Evolutionary conservation across 2,329 filamentous ascomycete genomes (phyloP), one percentile per base, ranked within the genome.

Genomic region (Venturia oleaginea): DNA sequence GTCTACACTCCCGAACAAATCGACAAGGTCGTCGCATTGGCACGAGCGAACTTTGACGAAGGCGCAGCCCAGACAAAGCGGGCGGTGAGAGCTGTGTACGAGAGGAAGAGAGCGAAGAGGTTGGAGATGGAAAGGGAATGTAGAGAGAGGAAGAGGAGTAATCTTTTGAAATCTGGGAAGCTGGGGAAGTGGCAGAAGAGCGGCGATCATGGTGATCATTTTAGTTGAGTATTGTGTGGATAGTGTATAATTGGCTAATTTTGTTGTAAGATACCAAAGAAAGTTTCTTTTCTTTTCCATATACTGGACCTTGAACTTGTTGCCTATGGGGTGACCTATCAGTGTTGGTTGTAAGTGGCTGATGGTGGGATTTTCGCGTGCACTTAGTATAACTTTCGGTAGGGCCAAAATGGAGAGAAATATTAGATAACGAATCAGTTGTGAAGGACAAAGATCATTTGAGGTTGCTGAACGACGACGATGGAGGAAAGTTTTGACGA

Each of bases 1-100:
- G 87, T 97, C 37, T 99, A 97, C 75, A 95, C 90, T 1, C 88
- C 92, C 0, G 87, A 94, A 65, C 88, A 99, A 74, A 86, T 99
- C 62, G 92, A 97, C 69, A 84, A 85, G 32, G 91, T 96, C 0
- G 88, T 96, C 2, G 81, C 83, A 5, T 82, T 99, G 34, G 92
- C 94, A 0, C 83, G 86, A 64, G 91, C 91, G 13, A 99, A 99
- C 75, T 99, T 91, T 69, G 81, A 84, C 6, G 91, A 96, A 73
- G 92, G 93, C 0, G 84, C 84, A 61, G 89, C 90, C 65, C 86
- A 90, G 75, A 90, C 94, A 24, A 86, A 85, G 68, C 82, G 86
- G 27, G 91, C 91, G 1, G 86, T 99, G 0, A 80, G 88, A 62
- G 94, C 92, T 3, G 91, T 99, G 1, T 99, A 96, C 75, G 91